A percentile compares a stretch with the other conserved stretches of the same genome.
Evolutionary conservation across 805 yeast genomes (phyloP).

Genomic region (Ogataea nonfermentans): DNA sequence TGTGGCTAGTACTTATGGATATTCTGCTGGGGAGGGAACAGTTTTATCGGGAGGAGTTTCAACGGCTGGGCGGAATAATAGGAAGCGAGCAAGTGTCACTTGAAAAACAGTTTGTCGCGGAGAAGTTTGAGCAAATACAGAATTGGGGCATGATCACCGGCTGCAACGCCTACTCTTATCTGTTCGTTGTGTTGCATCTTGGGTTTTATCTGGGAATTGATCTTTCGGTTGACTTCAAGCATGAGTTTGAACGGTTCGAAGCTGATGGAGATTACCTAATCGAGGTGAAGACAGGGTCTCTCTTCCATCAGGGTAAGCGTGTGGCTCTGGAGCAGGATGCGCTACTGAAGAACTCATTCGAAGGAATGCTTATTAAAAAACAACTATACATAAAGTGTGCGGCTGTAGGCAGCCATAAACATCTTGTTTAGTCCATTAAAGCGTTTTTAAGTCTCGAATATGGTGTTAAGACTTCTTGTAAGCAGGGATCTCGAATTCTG

Average conservation of each 20-base stretch:
- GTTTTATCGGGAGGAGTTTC: slow-evolving; percentile 13
- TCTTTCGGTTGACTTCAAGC: slow-evolving; percentile 1
- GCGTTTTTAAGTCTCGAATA: slow-evolving; percentile 4
- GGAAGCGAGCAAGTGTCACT: not conserved
- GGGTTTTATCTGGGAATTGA: slow-evolving; percentile 2
- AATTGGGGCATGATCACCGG: slow-evolving; percentile 13
- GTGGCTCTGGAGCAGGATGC: slow-evolving; percentile 14
- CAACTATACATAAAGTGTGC: slow-evolving; percentile 8
- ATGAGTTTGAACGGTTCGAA: slow-evolving; percentile 11
- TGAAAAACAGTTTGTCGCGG: not conserved
- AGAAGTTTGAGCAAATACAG: slow-evolving; percentile 7
- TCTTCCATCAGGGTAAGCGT: not conserved
- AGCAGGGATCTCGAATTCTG: slow-evolving; percentile 68
- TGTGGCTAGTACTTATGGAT: slow-evolving; percentile 23
- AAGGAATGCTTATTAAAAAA: slow-evolving; percentile 13
- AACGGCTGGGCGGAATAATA: slow-evolving; percentile 4
- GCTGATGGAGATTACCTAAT: slow-evolving; percentile 1
- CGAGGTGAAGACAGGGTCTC: not conserved
- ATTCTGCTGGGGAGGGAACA: slow-evolving; percentile 11
- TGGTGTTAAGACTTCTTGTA: slow-evolving; percentile 43
- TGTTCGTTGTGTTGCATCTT: slow-evolving; percentile 1
- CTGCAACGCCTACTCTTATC: slow-evolving; percentile 12
- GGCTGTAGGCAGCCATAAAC: slow-evolving; percentile 2
- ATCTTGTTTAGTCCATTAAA: slow-evolving; percentile 6
- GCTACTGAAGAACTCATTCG: slow-evolving; percentile 16